phyloP scores from a whole-genome alignment of 2,329 filamentous ascomycete genomes.

The Didymella segeticola region DNA sequence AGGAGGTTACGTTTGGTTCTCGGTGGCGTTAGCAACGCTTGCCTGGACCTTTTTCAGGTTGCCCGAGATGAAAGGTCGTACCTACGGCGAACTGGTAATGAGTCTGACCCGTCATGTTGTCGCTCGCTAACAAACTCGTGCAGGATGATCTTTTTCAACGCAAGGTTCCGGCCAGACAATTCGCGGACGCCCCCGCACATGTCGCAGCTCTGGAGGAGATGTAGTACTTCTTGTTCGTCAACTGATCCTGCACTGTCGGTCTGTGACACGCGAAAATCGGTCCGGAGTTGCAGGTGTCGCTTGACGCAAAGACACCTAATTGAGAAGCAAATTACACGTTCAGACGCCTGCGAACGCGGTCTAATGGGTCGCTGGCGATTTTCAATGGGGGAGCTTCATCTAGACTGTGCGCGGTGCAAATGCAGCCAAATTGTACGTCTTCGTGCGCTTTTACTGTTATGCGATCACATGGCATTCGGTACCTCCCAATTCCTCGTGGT shows the following conservation, averaged over 20 bases:
- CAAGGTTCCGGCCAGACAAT: conserved; percentile 7
- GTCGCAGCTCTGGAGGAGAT: conserved; percentile 5
- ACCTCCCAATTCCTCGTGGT: neutral
- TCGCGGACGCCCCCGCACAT: conserved; percentile 5
- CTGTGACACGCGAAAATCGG: neutral
- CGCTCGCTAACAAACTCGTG: neutral
- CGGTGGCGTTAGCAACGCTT: conserved; percentile 76
- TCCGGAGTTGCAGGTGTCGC: neutral
- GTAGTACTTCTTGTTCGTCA: neutral
- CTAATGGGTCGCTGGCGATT: neutral
- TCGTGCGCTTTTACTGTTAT: neutral
- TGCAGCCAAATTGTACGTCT: neutral
- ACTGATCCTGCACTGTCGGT: neutral
- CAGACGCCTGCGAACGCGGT: neutral
- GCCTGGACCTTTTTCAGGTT: conserved; percentile 79
- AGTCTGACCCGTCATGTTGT: neutral
- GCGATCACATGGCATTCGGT: neutral
- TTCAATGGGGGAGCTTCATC: neutral
- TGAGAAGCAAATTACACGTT: neutral
- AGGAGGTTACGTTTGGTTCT: conserved; percentile 81
- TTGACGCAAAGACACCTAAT: neutral
- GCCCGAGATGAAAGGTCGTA: conserved; percentile 77
- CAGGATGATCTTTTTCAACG: conserved; percentile 11
- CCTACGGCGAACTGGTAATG: conserved; percentile 71
- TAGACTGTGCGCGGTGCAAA: neutral